Percentiles rank a stretch among this genome's conserved stretches.
phyloP scores from a whole-genome alignment of 2,329 filamentous ascomycete species.

The Penicillium thymicola region DNA sequence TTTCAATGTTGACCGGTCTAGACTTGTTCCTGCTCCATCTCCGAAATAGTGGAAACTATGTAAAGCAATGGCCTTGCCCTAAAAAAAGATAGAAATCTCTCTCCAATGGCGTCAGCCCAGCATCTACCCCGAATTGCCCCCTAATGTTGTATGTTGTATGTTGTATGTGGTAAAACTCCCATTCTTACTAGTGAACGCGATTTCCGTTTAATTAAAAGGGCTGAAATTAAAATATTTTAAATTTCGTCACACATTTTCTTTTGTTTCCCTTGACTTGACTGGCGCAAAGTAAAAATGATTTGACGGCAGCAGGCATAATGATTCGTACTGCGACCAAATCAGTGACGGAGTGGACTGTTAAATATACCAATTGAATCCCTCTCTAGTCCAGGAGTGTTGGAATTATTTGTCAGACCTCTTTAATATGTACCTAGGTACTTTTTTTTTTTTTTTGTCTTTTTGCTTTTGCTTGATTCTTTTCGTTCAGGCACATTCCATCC shows the following conservation, averaged over 20 bases:
- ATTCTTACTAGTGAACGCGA: neutral
- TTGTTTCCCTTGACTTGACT: conserved; percentile 13
- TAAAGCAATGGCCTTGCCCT: neutral
- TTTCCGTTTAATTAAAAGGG: neutral
- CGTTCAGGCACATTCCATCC: conserved; percentile 10
- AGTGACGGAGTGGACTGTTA: neutral
- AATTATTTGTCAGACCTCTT: conserved; percentile 3
- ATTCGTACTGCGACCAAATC: conserved; percentile 18
- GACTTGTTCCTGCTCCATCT: conserved; percentile 20
- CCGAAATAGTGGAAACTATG: conserved; percentile 11
- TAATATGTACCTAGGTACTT: too few species aligned
- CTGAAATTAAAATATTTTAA: neutral
- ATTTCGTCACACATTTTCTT: conserved; percentile 7
- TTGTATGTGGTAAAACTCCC: too few species aligned
- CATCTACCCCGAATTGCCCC: neutral
- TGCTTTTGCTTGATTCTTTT: conserved; percentile 1
- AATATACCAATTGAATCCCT: neutral
- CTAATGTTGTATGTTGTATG: too few species aligned
- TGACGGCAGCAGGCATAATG: conserved; percentile 17
- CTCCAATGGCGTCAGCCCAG: conserved; percentile 16
- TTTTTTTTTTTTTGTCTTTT: neutral
- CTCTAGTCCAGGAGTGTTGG: neutral
- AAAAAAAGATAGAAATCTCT: neutral
- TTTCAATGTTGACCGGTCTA: conserved; percentile 26
- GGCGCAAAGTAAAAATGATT: conserved; percentile 14